Evolutionary conservation across 1,284 basidiomycete species (phyloP).

Genomic region (Malassezia sympodialis): DNA sequence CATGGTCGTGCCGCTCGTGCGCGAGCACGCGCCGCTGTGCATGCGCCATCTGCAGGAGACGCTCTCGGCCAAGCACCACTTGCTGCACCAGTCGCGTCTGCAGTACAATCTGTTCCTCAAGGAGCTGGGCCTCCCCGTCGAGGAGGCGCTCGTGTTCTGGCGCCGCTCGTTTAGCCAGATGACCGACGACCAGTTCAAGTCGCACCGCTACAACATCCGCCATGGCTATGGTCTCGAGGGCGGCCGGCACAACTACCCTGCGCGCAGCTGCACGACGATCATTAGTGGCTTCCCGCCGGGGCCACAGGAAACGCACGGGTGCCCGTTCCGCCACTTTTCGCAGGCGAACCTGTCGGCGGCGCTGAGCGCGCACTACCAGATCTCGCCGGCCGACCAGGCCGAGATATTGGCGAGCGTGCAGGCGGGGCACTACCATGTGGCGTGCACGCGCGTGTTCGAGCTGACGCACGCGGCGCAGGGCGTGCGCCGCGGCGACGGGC

Average conservation of each 20-base stretch:
- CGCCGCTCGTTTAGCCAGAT: constrained; percentile 64
- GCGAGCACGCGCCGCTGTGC: constrained; percentile 85
- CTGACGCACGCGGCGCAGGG: constrained; percentile 66
- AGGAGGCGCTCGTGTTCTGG: constrained; percentile 93
- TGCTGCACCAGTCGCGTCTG: constrained; percentile 84
- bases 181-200: constrained; percentile 93
- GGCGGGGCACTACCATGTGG: constrained; percentile 78
- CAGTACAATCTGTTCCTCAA: constrained; percentile 94
- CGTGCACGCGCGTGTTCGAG: constrained; percentile 94
- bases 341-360: constrained; percentile 71
- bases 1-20: constrained; percentile 80
- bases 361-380: constrained; percentile 64
- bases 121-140: constrained; percentile 73
- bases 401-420: constrained; percentile 79
- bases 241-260: constrained; percentile 82
- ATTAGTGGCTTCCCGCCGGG: constrained; percentile 67
- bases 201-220: constrained; percentile 93
- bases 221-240: constrained; percentile 93
- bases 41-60: constrained; percentile 83
- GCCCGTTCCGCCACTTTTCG: constrained; percentile 86
- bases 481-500: constrained; percentile 77
- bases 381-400: constrained; percentile 63
- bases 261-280: constrained; percentile 87
- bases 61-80: constrained; percentile 66
- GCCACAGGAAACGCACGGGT: constrained; percentile 70